These are phyloP conservation scores for Periconia sp. DNA, from an alignment of 2,329 filamentous ascomycete genomes.

Conservation along the genomic window DNA sequence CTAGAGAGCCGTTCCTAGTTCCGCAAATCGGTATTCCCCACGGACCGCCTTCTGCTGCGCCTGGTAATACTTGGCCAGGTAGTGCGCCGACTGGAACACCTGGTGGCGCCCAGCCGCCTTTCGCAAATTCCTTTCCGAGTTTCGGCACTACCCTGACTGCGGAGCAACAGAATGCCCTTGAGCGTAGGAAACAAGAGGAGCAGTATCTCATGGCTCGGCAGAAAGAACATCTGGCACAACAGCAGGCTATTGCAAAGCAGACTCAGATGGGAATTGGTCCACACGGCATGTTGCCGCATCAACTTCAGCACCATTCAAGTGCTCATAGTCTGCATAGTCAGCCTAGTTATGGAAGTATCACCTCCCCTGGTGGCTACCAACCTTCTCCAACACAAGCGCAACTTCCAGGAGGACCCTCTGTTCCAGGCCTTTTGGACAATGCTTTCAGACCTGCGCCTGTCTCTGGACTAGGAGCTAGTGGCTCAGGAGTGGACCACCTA, in stretches of 20 bases:
- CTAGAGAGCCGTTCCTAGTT: conserved; percentile 94
- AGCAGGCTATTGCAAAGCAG: conserved; percentile 74
- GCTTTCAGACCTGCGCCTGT: conserved; percentile 50
- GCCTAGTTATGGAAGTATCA: conserved; percentile 93
- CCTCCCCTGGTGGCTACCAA: conserved; percentile 78
- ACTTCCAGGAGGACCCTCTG: conserved; percentile 54
- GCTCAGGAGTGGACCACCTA: conserved; percentile 51
- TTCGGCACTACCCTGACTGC: conserved; percentile 96
- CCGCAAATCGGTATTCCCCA: conserved; percentile 96
- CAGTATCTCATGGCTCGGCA: conserved; percentile 96
- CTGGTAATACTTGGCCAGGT: conserved; percentile 53
- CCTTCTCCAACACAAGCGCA: conserved; percentile 62
- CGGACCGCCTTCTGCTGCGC: conserved; percentile 68
- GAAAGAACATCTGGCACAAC: conserved; percentile 89
- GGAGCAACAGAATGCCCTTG: conserved; percentile 96
- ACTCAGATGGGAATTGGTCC: conserved; percentile 64
- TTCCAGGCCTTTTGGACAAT: conserved; percentile 74
- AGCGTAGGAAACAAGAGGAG: conserved; percentile 96
- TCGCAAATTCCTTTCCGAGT: conserved; percentile 91
- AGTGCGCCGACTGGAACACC: conserved; percentile 45
- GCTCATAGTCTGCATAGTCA: conserved; percentile 96
- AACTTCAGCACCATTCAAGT: conserved; percentile 90
- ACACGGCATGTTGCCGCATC: conserved; percentile 60
- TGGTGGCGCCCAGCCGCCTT: conserved; percentile 71
- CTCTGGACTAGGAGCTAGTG: conserved; percentile 52